phyloP scores from a whole-genome alignment of 78 protist genomes.

The Salpingoeca rosetta region DNA sequence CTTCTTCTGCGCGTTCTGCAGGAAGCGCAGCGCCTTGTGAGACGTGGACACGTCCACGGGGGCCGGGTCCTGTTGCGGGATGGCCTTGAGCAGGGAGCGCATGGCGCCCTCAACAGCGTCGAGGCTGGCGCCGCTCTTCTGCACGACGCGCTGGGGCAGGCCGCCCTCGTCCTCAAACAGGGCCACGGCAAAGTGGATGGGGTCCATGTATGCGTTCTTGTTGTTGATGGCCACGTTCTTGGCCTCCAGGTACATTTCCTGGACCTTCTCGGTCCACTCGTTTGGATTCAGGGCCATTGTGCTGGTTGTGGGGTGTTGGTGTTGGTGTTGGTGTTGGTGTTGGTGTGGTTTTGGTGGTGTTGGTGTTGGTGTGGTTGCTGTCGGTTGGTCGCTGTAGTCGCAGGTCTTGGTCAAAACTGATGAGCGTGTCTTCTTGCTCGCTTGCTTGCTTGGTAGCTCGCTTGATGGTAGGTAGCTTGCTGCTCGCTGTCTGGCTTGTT shows the following conservation, averaged over 20 bases:
- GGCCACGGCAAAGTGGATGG: slow-evolving; percentile 36
- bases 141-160: slow-evolving; percentile 23
- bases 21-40: background rate
- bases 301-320: no score
- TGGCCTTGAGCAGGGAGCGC: background rate
- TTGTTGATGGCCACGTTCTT: slow-evolving; percentile 25
- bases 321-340: no score
- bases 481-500: no score
- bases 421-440: no score
- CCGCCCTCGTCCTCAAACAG: slow-evolving; percentile 40
- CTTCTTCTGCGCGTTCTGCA: background rate
- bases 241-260: background rate
- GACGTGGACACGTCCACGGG: background rate
- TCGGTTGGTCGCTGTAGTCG: no score
- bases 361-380: no score
- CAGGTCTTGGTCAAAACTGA: no score
- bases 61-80: background rate
- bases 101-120: background rate
- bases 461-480: no score
- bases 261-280: background rate
- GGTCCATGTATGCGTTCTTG: slow-evolving; percentile 25
- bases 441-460: no score
- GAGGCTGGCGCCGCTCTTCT: background rate
- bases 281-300: background rate
- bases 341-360: no score